Percentiles rank a stretch among this genome's conserved stretches.
These are phyloP conservation scores for Exserohilum rostratum DNA, from an alignment of 2,329 filamentous ascomycete species.

Conservation along the genomic window DNA sequence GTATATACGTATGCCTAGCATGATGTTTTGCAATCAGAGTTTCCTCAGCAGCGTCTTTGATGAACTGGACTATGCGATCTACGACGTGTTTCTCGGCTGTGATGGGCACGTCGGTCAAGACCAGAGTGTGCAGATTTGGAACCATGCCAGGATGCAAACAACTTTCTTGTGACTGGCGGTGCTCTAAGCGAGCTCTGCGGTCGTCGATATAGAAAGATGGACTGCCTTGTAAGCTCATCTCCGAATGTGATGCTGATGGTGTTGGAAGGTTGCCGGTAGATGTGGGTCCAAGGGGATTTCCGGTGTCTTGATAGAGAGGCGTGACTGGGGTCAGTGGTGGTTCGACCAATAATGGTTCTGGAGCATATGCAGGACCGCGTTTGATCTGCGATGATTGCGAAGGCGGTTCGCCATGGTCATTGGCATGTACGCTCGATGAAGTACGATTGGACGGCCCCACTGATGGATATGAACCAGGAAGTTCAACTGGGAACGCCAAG, in stretches of 20 bases:
- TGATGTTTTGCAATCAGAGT: constrained; percentile 58
- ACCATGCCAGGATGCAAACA: constrained; percentile 62
- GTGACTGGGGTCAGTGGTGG: constrained; percentile 22
- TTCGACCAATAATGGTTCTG: constrained; percentile 50
- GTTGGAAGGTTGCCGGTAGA: constrained; percentile 5
- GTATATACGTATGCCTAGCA: constrained; percentile 62
- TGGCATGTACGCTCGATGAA: background rate
- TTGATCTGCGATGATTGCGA: constrained; percentile 43
- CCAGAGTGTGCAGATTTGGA: constrained; percentile 60
- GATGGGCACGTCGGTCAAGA: constrained; percentile 63
- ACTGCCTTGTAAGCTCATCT: constrained; percentile 26
- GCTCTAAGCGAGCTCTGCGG: constrained; percentile 35
- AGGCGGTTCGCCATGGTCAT: background rate
- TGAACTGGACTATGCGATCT: constrained; percentile 57
- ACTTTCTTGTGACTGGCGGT: constrained; percentile 41
- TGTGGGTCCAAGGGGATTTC: constrained; percentile 5
- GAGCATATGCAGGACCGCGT: constrained; percentile 54
- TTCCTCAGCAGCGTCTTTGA: constrained; percentile 64
- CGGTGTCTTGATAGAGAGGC: constrained; percentile 13
- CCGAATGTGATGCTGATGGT: background rate
- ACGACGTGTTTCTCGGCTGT: constrained; percentile 49
- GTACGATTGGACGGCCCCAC: background rate
- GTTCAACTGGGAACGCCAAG: constrained; percentile 27
- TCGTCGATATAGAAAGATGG: constrained; percentile 38
- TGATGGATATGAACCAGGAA: constrained; percentile 26